A percentile compares a stretch with the other conserved stretches of the same genome.
Evolutionary conservation across 108 stramenopile species (phyloP).

Genomic region (Skeletonema costatum): DNA sequence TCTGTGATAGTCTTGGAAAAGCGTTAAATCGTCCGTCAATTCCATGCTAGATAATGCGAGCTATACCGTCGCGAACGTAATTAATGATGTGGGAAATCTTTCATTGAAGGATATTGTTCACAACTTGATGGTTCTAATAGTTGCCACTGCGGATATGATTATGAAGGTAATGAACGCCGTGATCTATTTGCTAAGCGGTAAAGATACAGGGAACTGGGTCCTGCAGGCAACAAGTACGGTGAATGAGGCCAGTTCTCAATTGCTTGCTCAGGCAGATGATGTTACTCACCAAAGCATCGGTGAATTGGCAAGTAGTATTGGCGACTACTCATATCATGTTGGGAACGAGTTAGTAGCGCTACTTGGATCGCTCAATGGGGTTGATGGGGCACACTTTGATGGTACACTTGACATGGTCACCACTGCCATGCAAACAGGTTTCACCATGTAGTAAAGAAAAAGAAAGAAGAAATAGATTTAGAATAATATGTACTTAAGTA

Average conservation of each 20-base stretch:
- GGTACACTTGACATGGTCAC: conserved; percentile 16
- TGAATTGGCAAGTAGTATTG: conserved; percentile 26
- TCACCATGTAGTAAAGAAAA: conserved; percentile 20
- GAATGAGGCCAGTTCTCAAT: conserved; percentile 11
- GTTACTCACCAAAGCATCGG: conserved; percentile 31
- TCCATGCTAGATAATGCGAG: conserved; percentile 26
- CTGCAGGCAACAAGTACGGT: conserved; percentile 27
- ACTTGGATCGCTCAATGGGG: conserved; percentile 11
- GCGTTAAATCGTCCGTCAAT: conserved; percentile 18
- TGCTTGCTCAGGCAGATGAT: conserved; percentile 33
- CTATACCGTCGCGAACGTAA: conserved; percentile 9
- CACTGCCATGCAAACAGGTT: conserved; percentile 21
- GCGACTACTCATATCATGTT: conserved; percentile 31
- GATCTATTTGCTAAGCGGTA: conserved; percentile 36
- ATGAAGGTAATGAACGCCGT: conserved; percentile 36
- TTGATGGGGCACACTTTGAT: background rate
- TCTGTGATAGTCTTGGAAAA: conserved; percentile 8
- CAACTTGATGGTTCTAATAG: conserved; percentile 18
- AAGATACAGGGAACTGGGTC: conserved; percentile 28
- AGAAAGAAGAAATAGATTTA: background rate
- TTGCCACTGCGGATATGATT: conserved; percentile 31
- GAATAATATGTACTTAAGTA: background rate
- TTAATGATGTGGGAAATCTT: conserved; percentile 23
- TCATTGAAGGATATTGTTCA: conserved; percentile 36
- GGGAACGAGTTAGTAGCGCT: conserved; percentile 29